A percentile compares a stretch with the other conserved stretches of the same genome.
Conservation (phyloP, 805 yeast species). For the Yamadazyma philogaea region DNA sequence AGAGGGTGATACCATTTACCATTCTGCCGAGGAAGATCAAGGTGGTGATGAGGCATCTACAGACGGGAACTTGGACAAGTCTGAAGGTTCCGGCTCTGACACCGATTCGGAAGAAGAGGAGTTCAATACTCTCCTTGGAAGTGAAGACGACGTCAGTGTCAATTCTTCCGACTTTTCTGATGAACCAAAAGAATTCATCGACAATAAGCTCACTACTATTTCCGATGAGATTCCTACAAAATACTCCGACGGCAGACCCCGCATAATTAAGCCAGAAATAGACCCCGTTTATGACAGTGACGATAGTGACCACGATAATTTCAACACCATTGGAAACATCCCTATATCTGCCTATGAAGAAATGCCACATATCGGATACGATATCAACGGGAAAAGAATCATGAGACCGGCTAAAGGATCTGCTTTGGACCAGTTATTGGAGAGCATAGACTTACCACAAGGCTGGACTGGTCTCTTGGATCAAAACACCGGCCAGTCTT, state of each 20-base stretch:
- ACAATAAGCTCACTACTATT: conserved; percentile 47
- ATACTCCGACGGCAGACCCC: conserved; percentile 75
- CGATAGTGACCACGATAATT: conserved; percentile 78
- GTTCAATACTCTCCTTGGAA: conserved; percentile 57
- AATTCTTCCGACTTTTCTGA: conserved; percentile 47
- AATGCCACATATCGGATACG: conserved; percentile 96
- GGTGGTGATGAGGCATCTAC: conserved; percentile 28
- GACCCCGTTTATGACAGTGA: conserved; percentile 94
- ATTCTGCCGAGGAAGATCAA: conserved; percentile 22
- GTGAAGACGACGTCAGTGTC: conserved; percentile 45
- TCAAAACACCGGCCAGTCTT: conserved; percentile 77
- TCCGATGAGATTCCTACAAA: conserved; percentile 37
- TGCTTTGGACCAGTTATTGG: conserved; percentile 87
- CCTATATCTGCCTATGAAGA: conserved; percentile 94
- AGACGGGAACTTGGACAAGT: conserved; percentile 16
- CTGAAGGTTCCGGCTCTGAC: conserved; percentile 15
- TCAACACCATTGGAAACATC: conserved; percentile 89
- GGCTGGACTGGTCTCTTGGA: conserved; percentile 98
- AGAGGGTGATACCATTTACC: conserved; percentile 16
- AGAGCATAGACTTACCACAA: conserved; percentile 89
- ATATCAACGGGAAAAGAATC: conserved; percentile 94
- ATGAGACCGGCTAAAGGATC: conserved; percentile 98
- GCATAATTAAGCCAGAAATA: conserved; percentile 82
- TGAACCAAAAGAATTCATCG: conserved; percentile 50
- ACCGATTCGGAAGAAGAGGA: conserved; percentile 59